These are phyloP conservation scores for Tephrocybe sp. DNA, from an alignment of 768 basidiomycete species.

Conservation along the genomic window DNA sequence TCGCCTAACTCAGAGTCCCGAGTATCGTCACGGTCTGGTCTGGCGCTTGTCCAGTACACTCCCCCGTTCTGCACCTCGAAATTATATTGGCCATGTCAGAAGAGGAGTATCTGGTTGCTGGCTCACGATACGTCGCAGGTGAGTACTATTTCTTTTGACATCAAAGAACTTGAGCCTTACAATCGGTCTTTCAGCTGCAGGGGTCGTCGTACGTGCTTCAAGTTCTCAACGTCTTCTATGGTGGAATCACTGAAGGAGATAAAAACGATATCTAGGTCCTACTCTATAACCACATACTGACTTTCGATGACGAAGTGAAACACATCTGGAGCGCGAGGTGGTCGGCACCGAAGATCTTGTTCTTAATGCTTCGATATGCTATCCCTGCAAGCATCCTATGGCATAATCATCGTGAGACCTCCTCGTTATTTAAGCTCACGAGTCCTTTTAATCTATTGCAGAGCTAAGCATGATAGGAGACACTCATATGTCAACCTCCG, in stretches of 20 bases:
- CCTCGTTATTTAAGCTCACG: background rate
- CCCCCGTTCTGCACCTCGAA: background rate
- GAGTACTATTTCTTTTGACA: background rate
- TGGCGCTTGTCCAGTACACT: background rate
- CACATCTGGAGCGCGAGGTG: slow-evolving; percentile 37
- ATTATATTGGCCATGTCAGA: no score
- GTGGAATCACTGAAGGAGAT: background rate
- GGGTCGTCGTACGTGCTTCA: slow-evolving; percentile 9
- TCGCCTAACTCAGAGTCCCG: no score
- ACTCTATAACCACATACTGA: slow-evolving; percentile 40
- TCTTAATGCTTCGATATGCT: slow-evolving; percentile 37
- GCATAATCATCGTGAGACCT: slow-evolving; percentile 8
- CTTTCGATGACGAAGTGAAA: slow-evolving; percentile 36
- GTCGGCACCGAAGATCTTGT: slow-evolving; percentile 34
- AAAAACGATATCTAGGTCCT: slow-evolving; percentile 23
- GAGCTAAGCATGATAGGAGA: slow-evolving; percentile 3
- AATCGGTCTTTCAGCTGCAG: slow-evolving; percentile 5
- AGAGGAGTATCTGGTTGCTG: background rate
- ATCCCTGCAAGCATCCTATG: slow-evolving; percentile 26
- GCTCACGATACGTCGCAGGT: slow-evolving; percentile 10
- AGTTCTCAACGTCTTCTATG: no score
- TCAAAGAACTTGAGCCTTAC: background rate
- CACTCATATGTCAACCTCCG: background rate
- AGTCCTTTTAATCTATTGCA: no score
- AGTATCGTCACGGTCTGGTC: background rate